Base-by-base conservation (phyloP, 2,329 filamentous ascomycete genomes). In the Knoxdaviesia proteae region DNA sequence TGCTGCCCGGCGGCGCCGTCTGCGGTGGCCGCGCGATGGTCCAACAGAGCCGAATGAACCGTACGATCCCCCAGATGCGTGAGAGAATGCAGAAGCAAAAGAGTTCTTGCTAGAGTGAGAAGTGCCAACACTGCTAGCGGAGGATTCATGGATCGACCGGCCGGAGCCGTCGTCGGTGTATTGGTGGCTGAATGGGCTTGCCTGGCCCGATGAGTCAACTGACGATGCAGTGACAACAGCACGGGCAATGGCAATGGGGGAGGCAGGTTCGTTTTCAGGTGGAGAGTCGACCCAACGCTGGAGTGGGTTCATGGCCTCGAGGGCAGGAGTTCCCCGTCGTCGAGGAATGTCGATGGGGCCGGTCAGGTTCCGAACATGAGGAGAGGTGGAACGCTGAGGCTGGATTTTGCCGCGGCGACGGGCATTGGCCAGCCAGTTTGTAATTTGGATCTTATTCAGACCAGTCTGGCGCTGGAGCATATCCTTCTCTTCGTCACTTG, bases 361-460 rank as follows among this genome's bases (percentile, higher is more conserved):
- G 20, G 69, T 69, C 44, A 71, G 69, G 48, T 61, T 67, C 47
- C 67, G 69, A 31, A 74, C 69, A 49, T 78, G 73, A 1, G 84
- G 81, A 5, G 83, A 87, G 11, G 69, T 74, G 32, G 73, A 75
- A 48, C 78, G 69, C 39, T 74, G 74, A 2, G 72, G 65, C 40
- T 77, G 73, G 43, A 80, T 75, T 61, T 93, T 94, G 51, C 82
- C 78, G 47, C 86, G 71, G 44, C 86, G 74, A 38, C 86, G 76
- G 45, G 84, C 84, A 58, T 94, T 94, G 46, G 86, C 86, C 39
- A 94, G 73, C 86, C 86, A 94, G 56, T 92, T 93, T 7, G 78
- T 79, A 51, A 94, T 88, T 54, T 94, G 87, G 9, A 70, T 80
- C 52, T 83, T 75, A 56, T 75, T 86, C 36, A 94, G 66, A 6